Evolutionary conservation across 2,329 filamentous ascomycete species (phyloP).

Genomic region (Ophiostoma quercus): DNA sequence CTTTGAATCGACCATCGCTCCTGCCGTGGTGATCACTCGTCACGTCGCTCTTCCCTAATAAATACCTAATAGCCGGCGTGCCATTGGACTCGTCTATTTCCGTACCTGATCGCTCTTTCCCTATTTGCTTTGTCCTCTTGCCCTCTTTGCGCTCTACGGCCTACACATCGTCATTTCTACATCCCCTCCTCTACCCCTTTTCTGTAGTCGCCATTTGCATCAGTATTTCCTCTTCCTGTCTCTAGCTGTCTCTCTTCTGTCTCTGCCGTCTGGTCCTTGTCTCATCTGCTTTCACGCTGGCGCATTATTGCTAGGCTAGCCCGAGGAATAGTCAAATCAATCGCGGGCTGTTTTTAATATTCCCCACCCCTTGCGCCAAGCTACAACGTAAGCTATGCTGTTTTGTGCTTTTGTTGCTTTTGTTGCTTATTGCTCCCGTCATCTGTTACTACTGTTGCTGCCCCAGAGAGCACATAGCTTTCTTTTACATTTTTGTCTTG

Average conservation of each 20-base stretch:
- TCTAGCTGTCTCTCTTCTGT: background rate
- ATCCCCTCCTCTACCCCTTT: background rate
- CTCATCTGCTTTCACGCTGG: background rate
- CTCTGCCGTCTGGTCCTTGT: background rate
- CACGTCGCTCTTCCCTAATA: background rate
- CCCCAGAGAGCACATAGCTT: background rate
- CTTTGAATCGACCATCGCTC: background rate
- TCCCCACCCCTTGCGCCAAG: constrained; percentile 22
- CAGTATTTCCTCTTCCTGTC: constrained; percentile 4
- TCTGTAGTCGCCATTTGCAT: background rate
- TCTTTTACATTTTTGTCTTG: background rate
- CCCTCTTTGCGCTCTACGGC: background rate
- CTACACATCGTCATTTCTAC: background rate
- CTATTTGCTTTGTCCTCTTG: background rate
- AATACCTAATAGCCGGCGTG: background rate
- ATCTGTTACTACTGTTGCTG: constrained; percentile 4
- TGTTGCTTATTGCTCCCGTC: background rate
- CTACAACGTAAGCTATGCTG: constrained; percentile 14
- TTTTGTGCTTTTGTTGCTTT: constrained; percentile 14
- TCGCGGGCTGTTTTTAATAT: constrained; percentile 13
- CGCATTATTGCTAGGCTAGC: background rate
- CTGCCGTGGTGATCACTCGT: background rate
- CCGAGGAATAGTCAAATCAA: background rate
- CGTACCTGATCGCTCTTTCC: constrained; percentile 13
- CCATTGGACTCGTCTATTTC: background rate